These are phyloP conservation scores for Coemansia sp. DNA, from an alignment of 192 early-diverging fungal species.

Conservation along the genomic window DNA sequence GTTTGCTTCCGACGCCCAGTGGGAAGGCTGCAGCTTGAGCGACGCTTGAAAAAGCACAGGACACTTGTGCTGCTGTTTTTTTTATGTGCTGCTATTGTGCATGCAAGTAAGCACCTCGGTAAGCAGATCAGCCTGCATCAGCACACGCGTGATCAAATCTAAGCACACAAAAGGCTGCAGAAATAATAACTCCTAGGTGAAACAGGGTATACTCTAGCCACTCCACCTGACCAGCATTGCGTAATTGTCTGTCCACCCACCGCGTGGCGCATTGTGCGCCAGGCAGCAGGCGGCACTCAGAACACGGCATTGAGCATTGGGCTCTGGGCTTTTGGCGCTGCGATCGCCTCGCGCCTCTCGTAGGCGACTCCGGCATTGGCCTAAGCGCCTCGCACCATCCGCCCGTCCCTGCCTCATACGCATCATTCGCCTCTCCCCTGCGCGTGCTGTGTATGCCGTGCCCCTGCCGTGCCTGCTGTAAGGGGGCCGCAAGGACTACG, in stretches of 20 bases:
- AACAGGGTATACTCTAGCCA: constrained; percentile 1
- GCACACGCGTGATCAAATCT: constrained; percentile 2
- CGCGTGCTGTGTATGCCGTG: too few relatives aligned
- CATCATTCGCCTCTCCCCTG: too few relatives aligned
- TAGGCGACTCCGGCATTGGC: too few relatives aligned
- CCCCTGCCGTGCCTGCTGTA: too few relatives aligned
- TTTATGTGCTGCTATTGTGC: not conserved
- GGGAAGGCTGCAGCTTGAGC: too few relatives aligned
- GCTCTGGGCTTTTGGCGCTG: not conserved
- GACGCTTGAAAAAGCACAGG: not conserved
- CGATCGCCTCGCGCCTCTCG: too few relatives aligned
- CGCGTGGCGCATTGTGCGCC: not conserved
- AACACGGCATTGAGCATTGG: not conserved
- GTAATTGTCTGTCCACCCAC: constrained; percentile 6
- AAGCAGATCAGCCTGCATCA: too few relatives aligned
- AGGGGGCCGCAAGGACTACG: too few relatives aligned
- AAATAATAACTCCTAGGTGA: not conserved
- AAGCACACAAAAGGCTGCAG: not conserved
- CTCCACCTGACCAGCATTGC: not conserved
- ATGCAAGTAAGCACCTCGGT: not conserved
- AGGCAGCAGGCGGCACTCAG: constrained; percentile 3
- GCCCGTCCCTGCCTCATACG: too few relatives aligned
- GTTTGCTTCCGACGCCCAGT: not conserved
- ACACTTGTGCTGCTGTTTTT: not conserved
- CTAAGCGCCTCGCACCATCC: not conserved